Conservation (phyloP, 2,329 filamentous ascomycete species). For the Fusarium sp. region DNA sequence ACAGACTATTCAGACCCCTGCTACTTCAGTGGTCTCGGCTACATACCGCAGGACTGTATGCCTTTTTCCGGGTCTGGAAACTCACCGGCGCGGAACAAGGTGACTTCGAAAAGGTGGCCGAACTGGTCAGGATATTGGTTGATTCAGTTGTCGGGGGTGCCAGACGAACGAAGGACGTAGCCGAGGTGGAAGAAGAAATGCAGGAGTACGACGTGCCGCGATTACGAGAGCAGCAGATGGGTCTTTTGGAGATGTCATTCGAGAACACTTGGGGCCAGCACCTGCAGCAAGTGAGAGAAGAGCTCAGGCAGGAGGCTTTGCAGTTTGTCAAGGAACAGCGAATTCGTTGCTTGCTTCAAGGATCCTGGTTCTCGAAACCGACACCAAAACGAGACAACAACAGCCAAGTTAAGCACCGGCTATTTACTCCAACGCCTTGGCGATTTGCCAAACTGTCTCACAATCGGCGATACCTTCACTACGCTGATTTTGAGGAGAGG, state of each 20-base stretch:
- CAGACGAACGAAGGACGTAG: slow-evolving; percentile 81
- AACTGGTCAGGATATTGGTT: slow-evolving; percentile 88
- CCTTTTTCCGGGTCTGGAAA: slow-evolving; percentile 94
- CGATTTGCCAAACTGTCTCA: slow-evolving; percentile 90
- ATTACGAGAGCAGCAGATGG: slow-evolving; percentile 90
- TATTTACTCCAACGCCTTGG: slow-evolving; percentile 70
- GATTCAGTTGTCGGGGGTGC: slow-evolving; percentile 90
- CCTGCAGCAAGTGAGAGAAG: slow-evolving; percentile 88
- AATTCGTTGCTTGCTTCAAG: slow-evolving; percentile 86
- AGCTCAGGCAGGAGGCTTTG: slow-evolving; percentile 88
- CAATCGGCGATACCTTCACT: slow-evolving; percentile 90
- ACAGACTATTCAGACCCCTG: slow-evolving; percentile 86
- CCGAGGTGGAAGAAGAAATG: slow-evolving; percentile 90
- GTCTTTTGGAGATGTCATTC: slow-evolving; percentile 88
- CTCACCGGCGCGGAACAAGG: slow-evolving; percentile 83
- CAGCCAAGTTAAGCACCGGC: slow-evolving; percentile 50
- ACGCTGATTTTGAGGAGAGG: slow-evolving; percentile 81
- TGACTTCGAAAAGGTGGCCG: slow-evolving; percentile 93
- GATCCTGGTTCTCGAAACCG: slow-evolving; percentile 82
- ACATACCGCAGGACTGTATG: slow-evolving; percentile 85
- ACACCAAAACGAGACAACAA: slow-evolving; percentile 54
- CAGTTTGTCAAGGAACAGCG: slow-evolving; percentile 98
- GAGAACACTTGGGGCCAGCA: slow-evolving; percentile 96
- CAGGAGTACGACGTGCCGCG: slow-evolving; percentile 82
- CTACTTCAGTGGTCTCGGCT: slow-evolving; percentile 93